Conservation (phyloP, 345 rosid genomes). For the Microcos paniculata region DNA sequence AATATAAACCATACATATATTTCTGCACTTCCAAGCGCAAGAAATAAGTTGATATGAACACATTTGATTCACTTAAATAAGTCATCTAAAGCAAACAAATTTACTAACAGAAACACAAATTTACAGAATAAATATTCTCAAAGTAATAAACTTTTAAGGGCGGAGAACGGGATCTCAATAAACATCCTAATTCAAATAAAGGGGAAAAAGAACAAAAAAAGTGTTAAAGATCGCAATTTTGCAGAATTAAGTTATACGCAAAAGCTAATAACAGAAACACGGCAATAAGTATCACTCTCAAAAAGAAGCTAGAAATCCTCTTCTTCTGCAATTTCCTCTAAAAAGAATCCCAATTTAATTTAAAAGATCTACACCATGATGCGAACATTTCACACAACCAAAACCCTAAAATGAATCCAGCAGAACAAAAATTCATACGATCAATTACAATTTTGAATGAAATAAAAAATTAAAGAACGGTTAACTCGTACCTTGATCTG, state of each 20-base stretch:
- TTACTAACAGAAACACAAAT: too few species aligned
- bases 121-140: not conserved
- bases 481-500: slow-evolving; percentile 35
- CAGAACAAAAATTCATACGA: not conserved
- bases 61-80: too few species aligned
- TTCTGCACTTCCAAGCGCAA: not conserved
- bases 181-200: not conserved
- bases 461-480: not conserved
- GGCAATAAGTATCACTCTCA: not conserved
- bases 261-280: not conserved
- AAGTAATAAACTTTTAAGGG: not conserved
- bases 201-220: not conserved
- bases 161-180: not conserved
- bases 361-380: too few species aligned
- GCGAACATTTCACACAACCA: not conserved
- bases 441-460: not conserved
- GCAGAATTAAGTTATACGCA: not conserved
- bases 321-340: not conserved
- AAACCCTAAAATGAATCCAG: not conserved
- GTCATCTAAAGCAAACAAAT: too few species aligned
- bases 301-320: not conserved
- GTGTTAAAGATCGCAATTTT: not conserved
- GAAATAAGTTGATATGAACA: not conserved
- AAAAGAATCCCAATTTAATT: not conserved
- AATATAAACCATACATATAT: not conserved